These are phyloP conservation scores for Theileria sp. DNA, from an alignment of 169 alveolate genomes.

Conservation along the genomic window DNA sequence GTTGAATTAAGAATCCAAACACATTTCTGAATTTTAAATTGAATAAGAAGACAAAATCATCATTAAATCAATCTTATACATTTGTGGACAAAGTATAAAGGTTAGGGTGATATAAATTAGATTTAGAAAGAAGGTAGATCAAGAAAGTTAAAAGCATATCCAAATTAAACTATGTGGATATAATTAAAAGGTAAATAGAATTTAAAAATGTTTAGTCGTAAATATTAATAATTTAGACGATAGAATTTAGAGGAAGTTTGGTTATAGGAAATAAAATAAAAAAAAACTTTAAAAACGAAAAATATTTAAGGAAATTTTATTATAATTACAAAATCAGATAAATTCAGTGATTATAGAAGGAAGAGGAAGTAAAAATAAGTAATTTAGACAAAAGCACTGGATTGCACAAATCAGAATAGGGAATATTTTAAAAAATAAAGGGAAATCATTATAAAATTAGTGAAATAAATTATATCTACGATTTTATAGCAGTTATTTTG, in stretches of 20 bases:
- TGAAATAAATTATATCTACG: too few species aligned
- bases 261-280: neutral
- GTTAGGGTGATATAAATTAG: neutral
- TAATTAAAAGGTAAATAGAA: neutral
- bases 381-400: constrained; percentile 6
- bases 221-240: neutral
- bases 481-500: neutral
- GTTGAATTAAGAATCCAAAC: neutral
- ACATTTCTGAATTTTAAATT: neutral
- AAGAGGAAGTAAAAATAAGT: neutral
- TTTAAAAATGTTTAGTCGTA: neutral
- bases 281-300: neutral
- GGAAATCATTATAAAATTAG: neutral
- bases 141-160: neutral
- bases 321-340: neutral
- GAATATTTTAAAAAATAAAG: neutral
- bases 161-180: neutral
- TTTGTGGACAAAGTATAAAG: neutral
- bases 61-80: neutral
- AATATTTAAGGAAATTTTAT: neutral
- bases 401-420: constrained; percentile 1
- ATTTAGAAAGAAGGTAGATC: neutral
- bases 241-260: neutral
- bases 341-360: neutral
- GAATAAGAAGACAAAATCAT: neutral